Percentiles rank a stretch among this genome's conserved stretches.
Conservation (phyloP, 805 yeast species). For the Jamesozyma rosinii region DNA sequence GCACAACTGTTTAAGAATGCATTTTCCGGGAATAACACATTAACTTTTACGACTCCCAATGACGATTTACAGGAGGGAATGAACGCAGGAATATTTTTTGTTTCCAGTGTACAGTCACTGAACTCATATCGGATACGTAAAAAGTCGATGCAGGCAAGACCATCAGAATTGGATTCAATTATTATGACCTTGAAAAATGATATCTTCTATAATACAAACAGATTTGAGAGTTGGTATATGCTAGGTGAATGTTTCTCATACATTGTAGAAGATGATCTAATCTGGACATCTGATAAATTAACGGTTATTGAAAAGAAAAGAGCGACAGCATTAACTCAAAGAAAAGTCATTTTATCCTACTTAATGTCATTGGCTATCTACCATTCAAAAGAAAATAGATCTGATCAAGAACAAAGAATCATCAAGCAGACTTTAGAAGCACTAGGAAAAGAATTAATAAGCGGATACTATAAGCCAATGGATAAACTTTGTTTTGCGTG, state of each 20-base stretch:
- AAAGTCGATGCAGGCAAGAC: constrained; percentile 69
- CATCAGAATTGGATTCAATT: constrained; percentile 71
- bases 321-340: constrained; percentile 54
- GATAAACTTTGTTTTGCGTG: constrained; percentile 44
- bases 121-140: constrained; percentile 46
- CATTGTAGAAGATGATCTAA: constrained; percentile 77
- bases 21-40: constrained; percentile 40
- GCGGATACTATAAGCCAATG: constrained; percentile 57
- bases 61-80: constrained; percentile 43
- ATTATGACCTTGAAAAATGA: constrained; percentile 58
- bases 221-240: constrained; percentile 81
- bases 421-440: constrained; percentile 12
- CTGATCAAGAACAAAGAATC: constrained; percentile 13
- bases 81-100: constrained; percentile 51
- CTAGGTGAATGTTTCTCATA: constrained; percentile 72
- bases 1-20: constrained; percentile 40
- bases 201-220: constrained; percentile 50
- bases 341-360: constrained; percentile 63
- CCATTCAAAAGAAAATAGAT: not conserved
- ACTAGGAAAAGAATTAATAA: constrained; percentile 32
- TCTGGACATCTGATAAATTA: constrained; percentile 85
- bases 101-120: constrained; percentile 27
- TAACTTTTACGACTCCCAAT: constrained; percentile 26
- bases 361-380: constrained; percentile 44
- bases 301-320: constrained; percentile 52